Evolutionary conservation across 2,329 filamentous ascomycete genomes (phyloP), one percentile per base, ranked within the genome.

Genomic region (Aspergillus quadrilineatus): DNA sequence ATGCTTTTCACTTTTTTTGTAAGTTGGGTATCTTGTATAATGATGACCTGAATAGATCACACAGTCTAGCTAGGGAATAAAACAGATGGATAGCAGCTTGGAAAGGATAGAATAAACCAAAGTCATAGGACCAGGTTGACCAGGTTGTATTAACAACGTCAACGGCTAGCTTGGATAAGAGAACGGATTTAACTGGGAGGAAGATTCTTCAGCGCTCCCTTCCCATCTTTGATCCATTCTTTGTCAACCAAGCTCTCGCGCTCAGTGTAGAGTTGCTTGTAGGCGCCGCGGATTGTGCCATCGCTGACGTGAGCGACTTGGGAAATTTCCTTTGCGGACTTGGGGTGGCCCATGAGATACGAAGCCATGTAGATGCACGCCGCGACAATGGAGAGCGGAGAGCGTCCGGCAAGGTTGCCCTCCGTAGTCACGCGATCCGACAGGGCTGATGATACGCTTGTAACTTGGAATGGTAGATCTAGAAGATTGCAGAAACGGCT

Each of bases 341-440:
- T 89, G 17, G 85, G 80, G 64, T 94, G 85, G 55, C 88, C 89
- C 78, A 96, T 88, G 37, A 97, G 82, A 68, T 93, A 86, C 30
- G 90, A 92, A 4, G 93, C 89, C 86, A 97, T 94, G 80, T 94
- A 99, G 73, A 99, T 97, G 73, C 92, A 96, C 32, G 94, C 92
- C 15, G 92, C 93, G 6, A 95, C 93, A 59, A 95, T 91, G 1
- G 93, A 97, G 48, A 99, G 81, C 17, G 94, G 94, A 56, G 93
- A 97, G 58, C 94, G 90, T 63, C 94, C 94, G 36, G 93, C 92
- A 58, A 97, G 83, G 54, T 91, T 88, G 57, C 90, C 89, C 59
- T 90, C 86, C 48, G 85, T 83, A 26, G 86, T 87, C 63, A 94
- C 90, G 69, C 88, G 86, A 64, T 88, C 83, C 3, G 92, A 92